phyloP scores from a whole-genome alignment of 2,329 filamentous ascomycete genomes.

The Alternaria brassicae region DNA sequence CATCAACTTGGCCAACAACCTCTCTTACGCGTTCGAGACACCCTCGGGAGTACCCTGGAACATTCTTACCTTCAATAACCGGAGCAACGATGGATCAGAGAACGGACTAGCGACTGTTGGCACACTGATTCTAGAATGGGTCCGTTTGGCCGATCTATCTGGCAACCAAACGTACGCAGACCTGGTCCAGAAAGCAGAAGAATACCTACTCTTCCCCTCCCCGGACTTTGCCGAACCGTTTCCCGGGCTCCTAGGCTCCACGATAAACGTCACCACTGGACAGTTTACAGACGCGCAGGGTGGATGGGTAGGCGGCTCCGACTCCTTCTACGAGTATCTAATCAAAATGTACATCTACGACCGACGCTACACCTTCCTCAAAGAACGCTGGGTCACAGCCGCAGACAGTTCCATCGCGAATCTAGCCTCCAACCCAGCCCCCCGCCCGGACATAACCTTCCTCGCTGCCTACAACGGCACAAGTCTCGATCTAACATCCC shows the following conservation, averaged over 20 bases:
- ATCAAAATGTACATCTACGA: slow-evolving; percentile 93
- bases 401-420: slow-evolving; percentile 77
- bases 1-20: slow-evolving; percentile 70
- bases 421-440: slow-evolving; percentile 71
- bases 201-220: slow-evolving; percentile 71
- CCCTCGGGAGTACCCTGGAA: slow-evolving; percentile 77
- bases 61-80: slow-evolving; percentile 65
- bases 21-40: slow-evolving; percentile 81
- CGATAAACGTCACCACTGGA: slow-evolving; percentile 70
- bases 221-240: slow-evolving; percentile 72
- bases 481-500: slow-evolving; percentile 47
- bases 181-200: slow-evolving; percentile 71
- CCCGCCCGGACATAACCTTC: slow-evolving; percentile 75
- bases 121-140: slow-evolving; percentile 85
- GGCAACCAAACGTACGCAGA: slow-evolving; percentile 70
- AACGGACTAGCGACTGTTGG: slow-evolving; percentile 81
- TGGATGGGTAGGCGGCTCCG: slow-evolving; percentile 78
- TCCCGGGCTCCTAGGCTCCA: slow-evolving; percentile 75
- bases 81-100: slow-evolving; percentile 56
- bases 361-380: slow-evolving; percentile 69
- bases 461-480: slow-evolving; percentile 64
- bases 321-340: slow-evolving; percentile 88
- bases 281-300: slow-evolving; percentile 71
- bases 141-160: slow-evolving; percentile 76
- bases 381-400: slow-evolving; percentile 75